Conservation (phyloP, 1,284 basidiomycete genomes). For the Cystobasidium slooffiae region DNA sequence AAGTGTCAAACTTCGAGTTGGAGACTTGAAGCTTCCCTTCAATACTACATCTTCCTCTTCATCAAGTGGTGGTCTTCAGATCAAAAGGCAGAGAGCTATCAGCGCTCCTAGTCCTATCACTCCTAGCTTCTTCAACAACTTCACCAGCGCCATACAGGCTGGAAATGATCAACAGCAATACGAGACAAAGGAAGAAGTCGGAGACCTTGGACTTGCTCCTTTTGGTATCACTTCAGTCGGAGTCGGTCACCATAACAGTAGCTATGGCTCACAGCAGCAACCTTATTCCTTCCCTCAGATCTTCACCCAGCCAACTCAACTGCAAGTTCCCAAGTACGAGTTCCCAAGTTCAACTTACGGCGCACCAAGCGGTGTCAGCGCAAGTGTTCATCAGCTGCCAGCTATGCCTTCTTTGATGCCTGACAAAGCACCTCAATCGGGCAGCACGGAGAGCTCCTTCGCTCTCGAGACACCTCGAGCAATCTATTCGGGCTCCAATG, state of each 20-base stretch:
- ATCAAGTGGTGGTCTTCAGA: background rate
- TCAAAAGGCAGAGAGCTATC: conserved; percentile 23
- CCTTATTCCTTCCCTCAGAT: conserved; percentile 4
- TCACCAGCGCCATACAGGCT: background rate
- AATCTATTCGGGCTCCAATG: conserved; percentile 9
- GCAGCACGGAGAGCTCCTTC: conserved; percentile 19
- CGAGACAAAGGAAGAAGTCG: background rate
- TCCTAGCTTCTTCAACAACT: conserved; percentile 14
- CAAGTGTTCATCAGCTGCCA: conserved; percentile 5
- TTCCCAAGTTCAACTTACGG: background rate
- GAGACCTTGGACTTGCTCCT: background rate
- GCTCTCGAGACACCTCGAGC: conserved; percentile 29
- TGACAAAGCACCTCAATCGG: conserved; percentile 23
- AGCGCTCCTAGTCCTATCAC: conserved; percentile 33
- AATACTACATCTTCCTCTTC: background rate
- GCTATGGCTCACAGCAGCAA: conserved; percentile 2
- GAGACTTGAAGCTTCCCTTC: conserved; percentile 8
- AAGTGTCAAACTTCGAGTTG: background rate
- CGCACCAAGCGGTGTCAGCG: conserved; percentile 6
- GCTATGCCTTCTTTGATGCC: background rate
- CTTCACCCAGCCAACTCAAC: background rate
- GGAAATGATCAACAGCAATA: background rate
- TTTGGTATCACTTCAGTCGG: background rate
- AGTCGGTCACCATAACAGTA: background rate
- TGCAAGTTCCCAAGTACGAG: conserved; percentile 1